phyloP scores from a whole-genome alignment of 352 stramenopile species.

The Globisporangium nunn region DNA sequence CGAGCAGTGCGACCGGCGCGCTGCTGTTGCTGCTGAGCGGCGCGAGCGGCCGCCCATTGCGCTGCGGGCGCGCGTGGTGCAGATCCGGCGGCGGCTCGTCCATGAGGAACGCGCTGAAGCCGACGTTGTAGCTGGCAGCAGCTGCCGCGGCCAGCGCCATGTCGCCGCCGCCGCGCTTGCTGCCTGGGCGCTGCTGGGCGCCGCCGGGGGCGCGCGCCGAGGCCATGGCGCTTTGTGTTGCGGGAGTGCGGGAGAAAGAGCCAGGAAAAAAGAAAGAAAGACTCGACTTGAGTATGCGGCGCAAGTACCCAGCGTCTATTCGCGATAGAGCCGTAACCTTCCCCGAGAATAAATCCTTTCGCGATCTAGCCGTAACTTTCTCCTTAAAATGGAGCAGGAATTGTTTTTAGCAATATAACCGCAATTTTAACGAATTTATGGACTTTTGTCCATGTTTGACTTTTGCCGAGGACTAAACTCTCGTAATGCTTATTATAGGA shows the following conservation, averaged over 20 bases:
- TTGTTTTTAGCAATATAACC: too few species aligned
- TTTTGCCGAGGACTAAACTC: too few species aligned
- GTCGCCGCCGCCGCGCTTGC: slow-evolving; percentile 3
- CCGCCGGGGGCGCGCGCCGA: background rate
- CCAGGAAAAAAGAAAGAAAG: background rate
- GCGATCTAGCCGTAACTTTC: too few species aligned
- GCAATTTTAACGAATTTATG: too few species aligned
- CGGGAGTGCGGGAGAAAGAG: background rate
- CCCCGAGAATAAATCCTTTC: too few species aligned
- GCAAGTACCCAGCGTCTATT: background rate
- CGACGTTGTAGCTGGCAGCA: slow-evolving; percentile 13
- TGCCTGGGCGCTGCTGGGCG: background rate
- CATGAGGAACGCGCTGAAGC: slow-evolving; percentile 58
- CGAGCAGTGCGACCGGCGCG: slow-evolving; percentile 6
- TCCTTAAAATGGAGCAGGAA: too few species aligned
- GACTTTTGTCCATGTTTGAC: too few species aligned
- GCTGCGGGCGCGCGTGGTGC: slow-evolving; percentile 15
- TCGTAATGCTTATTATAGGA: too few species aligned
- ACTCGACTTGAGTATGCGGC: background rate
- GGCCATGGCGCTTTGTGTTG: slow-evolving; percentile 1
- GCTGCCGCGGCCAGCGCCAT: background rate
- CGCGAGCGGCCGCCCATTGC: slow-evolving; percentile 6
- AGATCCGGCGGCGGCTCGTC: slow-evolving; percentile 32
- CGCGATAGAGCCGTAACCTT: background rate
- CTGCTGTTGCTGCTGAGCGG: slow-evolving; percentile 3